Conservation (phyloP, 2,329 filamentous ascomycete species). For the Penicillium fuscoglaucum region DNA sequence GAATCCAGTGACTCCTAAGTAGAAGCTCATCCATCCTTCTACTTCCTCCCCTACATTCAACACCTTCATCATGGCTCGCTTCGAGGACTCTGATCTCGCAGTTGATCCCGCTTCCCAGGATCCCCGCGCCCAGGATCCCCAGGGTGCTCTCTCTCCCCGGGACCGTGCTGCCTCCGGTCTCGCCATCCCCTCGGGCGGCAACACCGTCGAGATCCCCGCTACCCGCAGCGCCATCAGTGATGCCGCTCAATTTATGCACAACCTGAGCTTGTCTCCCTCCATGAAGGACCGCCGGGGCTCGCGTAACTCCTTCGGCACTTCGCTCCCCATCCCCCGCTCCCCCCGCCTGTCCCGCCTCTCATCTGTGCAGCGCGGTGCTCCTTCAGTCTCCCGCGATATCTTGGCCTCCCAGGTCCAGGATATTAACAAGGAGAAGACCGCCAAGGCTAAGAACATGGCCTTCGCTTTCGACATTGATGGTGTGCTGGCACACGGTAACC, state of each 20-base stretch:
- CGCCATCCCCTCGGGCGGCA: conserved; percentile 48
- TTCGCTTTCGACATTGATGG: conserved; percentile 72
- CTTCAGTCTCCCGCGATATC: conserved; percentile 63
- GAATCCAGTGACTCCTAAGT: conserved; percentile 13
- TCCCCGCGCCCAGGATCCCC: conserved; percentile 13
- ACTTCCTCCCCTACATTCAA: conserved; percentile 5
- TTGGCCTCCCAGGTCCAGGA: conserved; percentile 70
- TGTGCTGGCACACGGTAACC: conserved; percentile 71
- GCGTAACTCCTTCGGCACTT: conserved; percentile 73
- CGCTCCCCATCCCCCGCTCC: conserved; percentile 70
- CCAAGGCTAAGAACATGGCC: conserved; percentile 73
- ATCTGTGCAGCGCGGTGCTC: conserved; percentile 55
- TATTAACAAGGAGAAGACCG: conserved; percentile 64
- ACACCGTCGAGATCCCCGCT: conserved; percentile 68
- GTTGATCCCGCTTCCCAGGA: conserved; percentile 34
- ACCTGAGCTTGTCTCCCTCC: conserved; percentile 66
- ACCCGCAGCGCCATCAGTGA: conserved; percentile 68
- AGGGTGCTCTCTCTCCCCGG: conserved; percentile 29
- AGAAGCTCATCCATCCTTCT: conserved; percentile 12
- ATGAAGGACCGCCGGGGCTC: conserved; percentile 67
- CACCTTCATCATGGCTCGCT: conserved; percentile 56
- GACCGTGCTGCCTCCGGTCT: conserved; percentile 34
- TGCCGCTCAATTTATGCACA: conserved; percentile 70
- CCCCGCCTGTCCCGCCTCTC: conserved; percentile 69
- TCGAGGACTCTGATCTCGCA: conserved; percentile 59